A percentile compares a stretch with the other conserved stretches of the same genome.
Conservation (phyloP, 2,329 filamentous ascomycete species). For the Cladosporium velox region DNA sequence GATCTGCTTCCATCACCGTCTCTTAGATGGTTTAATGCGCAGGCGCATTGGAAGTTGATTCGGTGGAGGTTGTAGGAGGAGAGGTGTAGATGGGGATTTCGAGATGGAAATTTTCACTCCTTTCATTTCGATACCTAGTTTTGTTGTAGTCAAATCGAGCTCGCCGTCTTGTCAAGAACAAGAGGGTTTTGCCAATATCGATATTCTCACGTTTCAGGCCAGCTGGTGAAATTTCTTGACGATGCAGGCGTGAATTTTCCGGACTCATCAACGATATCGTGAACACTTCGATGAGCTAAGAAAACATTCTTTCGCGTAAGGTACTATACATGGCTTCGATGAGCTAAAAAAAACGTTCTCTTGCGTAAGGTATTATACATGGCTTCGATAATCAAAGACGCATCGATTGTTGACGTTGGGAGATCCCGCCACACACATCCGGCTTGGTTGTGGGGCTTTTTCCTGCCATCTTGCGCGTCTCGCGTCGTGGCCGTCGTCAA, state of each 20-base stretch:
- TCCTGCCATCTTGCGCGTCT: slow-evolving; percentile 6
- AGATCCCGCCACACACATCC: not conserved
- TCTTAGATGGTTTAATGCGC: slow-evolving; percentile 24
- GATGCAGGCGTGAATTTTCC: not conserved
- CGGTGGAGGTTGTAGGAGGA: slow-evolving; percentile 30
- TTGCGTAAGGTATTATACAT: not conserved
- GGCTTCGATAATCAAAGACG: not conserved
- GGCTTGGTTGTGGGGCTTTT: slow-evolving; percentile 10
- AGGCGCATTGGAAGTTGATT: slow-evolving; percentile 35
- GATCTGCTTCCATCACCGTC: slow-evolving; percentile 27
- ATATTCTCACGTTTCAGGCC: not conserved
- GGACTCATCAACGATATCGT: not conserved
- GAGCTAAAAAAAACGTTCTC: not conserved
- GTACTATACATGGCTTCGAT: not conserved
- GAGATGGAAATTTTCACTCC: not conserved
- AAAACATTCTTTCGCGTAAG: not conserved
- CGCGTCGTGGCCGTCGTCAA: slow-evolving; percentile 11
- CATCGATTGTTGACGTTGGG: not conserved
- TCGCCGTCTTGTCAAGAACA: not conserved
- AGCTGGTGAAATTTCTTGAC: not conserved
- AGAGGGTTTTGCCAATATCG: not conserved
- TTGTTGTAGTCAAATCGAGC: not conserved
- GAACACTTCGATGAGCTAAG: not conserved
- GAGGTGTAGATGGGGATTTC: not conserved
- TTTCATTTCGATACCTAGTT: not conserved